Evolutionary conservation across 495 filamentous ascomycete genomes (phyloP).

Genomic region (Podospora appendiculata): DNA sequence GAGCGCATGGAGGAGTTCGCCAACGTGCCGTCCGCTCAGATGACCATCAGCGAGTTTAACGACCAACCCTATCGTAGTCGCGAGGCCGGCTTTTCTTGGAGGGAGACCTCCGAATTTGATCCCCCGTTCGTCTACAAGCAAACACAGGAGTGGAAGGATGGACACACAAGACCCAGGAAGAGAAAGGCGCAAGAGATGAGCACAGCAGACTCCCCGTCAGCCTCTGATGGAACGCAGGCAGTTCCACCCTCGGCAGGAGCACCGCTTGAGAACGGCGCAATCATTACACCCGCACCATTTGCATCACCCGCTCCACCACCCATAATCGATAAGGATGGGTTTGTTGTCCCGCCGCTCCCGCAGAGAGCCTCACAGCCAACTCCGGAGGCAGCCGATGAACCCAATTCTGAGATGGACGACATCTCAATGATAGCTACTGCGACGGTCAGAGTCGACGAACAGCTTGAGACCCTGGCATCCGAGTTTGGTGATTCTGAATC

Average conservation of each 20-base stretch:
- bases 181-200: constrained; percentile 16
- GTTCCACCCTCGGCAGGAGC: no score
- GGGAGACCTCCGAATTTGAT: constrained; percentile 45
- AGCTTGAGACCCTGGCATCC: constrained; percentile 21
- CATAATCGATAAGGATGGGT: constrained; percentile 21
- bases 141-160: constrained; percentile 42
- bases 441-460: constrained; percentile 1
- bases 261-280: background rate
- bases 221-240: no score
- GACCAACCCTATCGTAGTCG: constrained; percentile 18
- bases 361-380: constrained; percentile 4
- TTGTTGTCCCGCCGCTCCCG: constrained; percentile 17
- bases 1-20: constrained; percentile 87
- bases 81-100: constrained; percentile 35
- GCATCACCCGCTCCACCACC: background rate
- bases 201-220: background rate
- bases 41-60: constrained; percentile 84
- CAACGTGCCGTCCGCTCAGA: constrained; percentile 63
- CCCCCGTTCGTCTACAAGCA: constrained; percentile 76
- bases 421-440: constrained; percentile 8
- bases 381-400: constrained; percentile 4
- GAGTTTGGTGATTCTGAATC: constrained; percentile 29
- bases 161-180: constrained; percentile 38
- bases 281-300: background rate
- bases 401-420: constrained; percentile 2